Percentiles rank a stretch among this genome's conserved stretches.
Conservation (phyloP, 768 basidiomycete species). For the Tremella mesenterica region DNA sequence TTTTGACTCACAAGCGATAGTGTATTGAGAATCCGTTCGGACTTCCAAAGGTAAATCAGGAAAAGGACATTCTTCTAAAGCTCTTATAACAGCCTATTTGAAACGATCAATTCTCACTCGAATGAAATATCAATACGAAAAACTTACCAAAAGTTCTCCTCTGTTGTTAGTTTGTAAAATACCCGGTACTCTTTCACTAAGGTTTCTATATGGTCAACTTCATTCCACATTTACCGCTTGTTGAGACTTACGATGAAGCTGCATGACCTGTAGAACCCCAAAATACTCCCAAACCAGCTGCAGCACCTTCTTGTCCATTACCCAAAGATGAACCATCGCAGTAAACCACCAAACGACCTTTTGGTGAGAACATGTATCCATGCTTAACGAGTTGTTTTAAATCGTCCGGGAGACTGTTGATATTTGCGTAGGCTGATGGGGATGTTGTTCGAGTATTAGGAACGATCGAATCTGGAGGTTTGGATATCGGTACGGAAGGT, state of each 20-base stretch:
- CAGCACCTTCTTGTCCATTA: slow-evolving; percentile 60
- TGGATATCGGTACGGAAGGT: slow-evolving; percentile 7
- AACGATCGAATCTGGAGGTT: slow-evolving; percentile 4
- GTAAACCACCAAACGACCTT: slow-evolving; percentile 53
- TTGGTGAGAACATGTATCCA: slow-evolving; percentile 28
- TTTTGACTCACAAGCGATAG: slow-evolving; percentile 57
- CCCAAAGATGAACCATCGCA: slow-evolving; percentile 79
- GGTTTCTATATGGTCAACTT: slow-evolving; percentile 46
- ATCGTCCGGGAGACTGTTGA: slow-evolving; percentile 4
- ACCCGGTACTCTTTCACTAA: slow-evolving; percentile 54
- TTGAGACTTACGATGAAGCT: slow-evolving; percentile 10
- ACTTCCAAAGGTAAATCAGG: slow-evolving; percentile 57
- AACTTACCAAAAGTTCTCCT: slow-evolving; percentile 71
- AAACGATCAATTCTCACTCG: background rate
- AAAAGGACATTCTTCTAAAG: slow-evolving; percentile 62
- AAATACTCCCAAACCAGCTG: slow-evolving; percentile 83
- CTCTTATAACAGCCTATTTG: slow-evolving; percentile 70
- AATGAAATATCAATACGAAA: background rate
- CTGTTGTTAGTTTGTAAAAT: slow-evolving; percentile 47
- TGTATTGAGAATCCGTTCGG: slow-evolving; percentile 77
- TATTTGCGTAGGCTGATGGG: slow-evolving; percentile 5
- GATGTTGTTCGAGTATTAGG: slow-evolving; percentile 3
- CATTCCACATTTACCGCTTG: background rate
- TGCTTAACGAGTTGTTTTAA: slow-evolving; percentile 7
- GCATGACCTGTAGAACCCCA: slow-evolving; percentile 54